Evolutionary conservation across 257 asterid species (phyloP).

Genomic region (Jacaranda copaia): DNA sequence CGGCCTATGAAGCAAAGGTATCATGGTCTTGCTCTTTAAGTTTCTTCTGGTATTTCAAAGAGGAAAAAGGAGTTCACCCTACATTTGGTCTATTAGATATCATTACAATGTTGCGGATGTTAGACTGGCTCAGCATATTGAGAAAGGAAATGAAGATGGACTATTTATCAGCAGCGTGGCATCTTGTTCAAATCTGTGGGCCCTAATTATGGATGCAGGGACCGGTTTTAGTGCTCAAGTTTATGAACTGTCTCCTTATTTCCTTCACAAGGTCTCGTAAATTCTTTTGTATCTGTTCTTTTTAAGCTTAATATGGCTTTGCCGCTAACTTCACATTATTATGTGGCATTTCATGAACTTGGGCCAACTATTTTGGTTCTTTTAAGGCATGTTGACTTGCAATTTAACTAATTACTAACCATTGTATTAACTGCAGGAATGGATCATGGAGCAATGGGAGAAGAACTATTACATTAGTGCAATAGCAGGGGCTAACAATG

Average conservation of each 20-base stretch:
- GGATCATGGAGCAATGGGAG: constrained; percentile 84
- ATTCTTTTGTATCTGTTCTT: not conserved
- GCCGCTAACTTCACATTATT: not conserved
- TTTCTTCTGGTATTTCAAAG: constrained; percentile 22
- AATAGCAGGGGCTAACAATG: constrained; percentile 70
- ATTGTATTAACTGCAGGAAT: constrained; percentile 50
- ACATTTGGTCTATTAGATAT: constrained; percentile 47
- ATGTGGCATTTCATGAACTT: not conserved
- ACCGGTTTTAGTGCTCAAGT: constrained; percentile 63
- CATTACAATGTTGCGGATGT: constrained; percentile 62
- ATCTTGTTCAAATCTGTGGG: constrained; percentile 63
- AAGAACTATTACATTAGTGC: constrained; percentile 70
- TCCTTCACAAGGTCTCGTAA: constrained; percentile 58
- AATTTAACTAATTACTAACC: constrained; percentile 3
- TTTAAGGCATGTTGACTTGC: not conserved
- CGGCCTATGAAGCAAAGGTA: constrained; percentile 73
- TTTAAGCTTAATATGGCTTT: not conserved
- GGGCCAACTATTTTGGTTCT: not conserved
- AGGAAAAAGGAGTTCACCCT: not conserved
- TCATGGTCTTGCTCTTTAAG: not conserved
- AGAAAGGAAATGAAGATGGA: constrained; percentile 63
- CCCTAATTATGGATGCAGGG: constrained; percentile 72
- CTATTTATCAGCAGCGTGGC: constrained; percentile 62
- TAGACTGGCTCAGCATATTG: constrained; percentile 59
- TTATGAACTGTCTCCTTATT: constrained; percentile 54